Conservation (phyloP, 148 eudicot genomes). For the Persicaria tinctoria region DNA sequence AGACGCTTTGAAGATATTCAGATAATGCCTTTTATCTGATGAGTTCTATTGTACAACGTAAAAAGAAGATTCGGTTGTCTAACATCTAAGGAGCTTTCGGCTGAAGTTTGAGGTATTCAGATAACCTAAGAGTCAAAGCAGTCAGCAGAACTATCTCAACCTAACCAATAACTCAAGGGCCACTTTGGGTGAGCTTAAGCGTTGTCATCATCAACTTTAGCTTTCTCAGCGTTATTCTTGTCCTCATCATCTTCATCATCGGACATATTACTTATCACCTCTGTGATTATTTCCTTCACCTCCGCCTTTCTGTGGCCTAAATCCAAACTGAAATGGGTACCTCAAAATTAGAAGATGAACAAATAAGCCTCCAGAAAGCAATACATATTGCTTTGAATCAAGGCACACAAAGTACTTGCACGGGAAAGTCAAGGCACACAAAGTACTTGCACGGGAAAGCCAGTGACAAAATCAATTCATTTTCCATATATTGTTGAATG, state of each 20-base stretch:
- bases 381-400: too few species aligned
- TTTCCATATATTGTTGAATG: too few species aligned
- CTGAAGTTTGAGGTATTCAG: neutral
- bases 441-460: too few species aligned
- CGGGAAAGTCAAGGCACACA: too few species aligned
- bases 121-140: neutral
- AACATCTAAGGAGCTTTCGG: neutral
- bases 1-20: too few species aligned
- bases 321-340: conserved; percentile 67
- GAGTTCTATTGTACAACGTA: too few species aligned
- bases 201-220: neutral
- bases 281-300: conserved; percentile 76
- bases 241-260: conserved; percentile 35
- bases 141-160: conserved; percentile 2
- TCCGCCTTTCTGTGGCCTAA: conserved; percentile 61
- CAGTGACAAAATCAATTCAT: too few species aligned
- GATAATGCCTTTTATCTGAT: too few species aligned
- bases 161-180: neutral
- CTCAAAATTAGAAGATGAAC: conserved; percentile 24
- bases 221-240: neutral
- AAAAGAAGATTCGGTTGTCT: neutral
- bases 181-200: neutral
- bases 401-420: too few species aligned
- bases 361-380: neutral
- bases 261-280: conserved; percentile 72